Percentiles rank a stretch among this genome's conserved stretches.
phyloP scores from a whole-genome alignment of 2,329 filamentous ascomycete species.

The Fusarium kyushuense region DNA sequence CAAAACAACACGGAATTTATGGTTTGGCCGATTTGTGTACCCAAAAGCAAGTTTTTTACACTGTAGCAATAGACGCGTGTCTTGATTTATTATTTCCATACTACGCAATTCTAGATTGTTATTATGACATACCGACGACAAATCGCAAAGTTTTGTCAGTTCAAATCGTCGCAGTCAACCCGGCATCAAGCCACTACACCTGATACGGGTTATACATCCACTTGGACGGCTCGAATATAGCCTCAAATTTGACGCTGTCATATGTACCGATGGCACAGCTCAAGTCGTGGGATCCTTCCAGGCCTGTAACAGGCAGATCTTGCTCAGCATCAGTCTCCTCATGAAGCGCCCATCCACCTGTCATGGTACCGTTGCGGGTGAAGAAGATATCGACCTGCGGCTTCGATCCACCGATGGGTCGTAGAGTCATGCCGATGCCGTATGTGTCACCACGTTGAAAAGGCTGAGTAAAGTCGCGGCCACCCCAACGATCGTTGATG shows the following conservation, averaged over 20 bases:
- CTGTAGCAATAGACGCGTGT: constrained; percentile 1
- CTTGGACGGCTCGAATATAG: constrained; percentile 68
- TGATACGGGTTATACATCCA: constrained; percentile 65
- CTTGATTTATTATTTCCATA: constrained; percentile 1
- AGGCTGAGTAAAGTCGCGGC: constrained; percentile 73
- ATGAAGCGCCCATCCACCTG: constrained; percentile 76
- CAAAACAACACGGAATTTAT: too few species aligned
- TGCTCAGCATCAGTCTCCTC: constrained; percentile 76
- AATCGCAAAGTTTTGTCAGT: not conserved
- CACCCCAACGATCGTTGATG: constrained; percentile 80
- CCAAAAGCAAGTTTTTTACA: not conserved
- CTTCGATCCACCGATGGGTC: constrained; percentile 48
- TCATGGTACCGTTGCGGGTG: constrained; percentile 72
- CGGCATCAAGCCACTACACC: constrained; percentile 17
- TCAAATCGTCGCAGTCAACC: not conserved
- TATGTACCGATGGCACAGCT: constrained; percentile 78
- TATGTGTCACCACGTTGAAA: constrained; percentile 75
- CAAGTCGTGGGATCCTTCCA: constrained; percentile 79
- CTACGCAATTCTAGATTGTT: not conserved
- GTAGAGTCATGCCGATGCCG: constrained; percentile 77
- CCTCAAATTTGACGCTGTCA: constrained; percentile 75
- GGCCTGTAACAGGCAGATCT: constrained; percentile 72
- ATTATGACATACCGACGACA: not conserved
- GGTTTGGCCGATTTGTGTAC: not conserved
- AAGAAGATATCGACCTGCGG: constrained; percentile 68